Evolutionary conservation across 202 grass and related monocot species (phyloP).

Genomic region (Brachypodium distachyon): DNA sequence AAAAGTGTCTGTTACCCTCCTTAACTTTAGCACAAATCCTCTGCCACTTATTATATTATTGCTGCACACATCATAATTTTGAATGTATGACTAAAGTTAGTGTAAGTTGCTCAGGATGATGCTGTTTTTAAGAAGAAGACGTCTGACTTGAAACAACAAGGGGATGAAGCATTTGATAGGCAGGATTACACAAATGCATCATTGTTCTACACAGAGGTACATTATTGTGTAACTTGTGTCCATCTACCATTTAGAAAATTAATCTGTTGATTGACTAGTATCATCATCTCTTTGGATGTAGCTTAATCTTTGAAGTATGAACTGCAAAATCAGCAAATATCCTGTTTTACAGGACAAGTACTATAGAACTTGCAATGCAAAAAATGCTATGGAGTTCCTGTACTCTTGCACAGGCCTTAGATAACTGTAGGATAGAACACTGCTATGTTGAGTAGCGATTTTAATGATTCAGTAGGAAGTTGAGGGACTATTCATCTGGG

Average conservation of each 20-base stretch:
- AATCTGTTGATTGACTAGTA: background rate
- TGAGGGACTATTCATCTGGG: background rate
- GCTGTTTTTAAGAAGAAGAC: constrained; percentile 4
- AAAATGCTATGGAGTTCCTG: background rate
- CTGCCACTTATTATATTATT: background rate
- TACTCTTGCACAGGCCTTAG: background rate
- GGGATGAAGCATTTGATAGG: constrained; percentile 26
- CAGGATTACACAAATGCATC: constrained; percentile 25
- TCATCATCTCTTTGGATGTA: background rate
- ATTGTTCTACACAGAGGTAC: constrained; percentile 27
- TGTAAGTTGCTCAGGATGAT: constrained; percentile 15
- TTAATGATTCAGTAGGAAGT: background rate
- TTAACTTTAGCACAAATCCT: background rate
- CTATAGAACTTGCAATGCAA: background rate
- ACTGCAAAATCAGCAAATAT: background rate
- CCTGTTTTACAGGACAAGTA: background rate
- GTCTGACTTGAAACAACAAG: constrained; percentile 26
- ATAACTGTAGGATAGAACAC: background rate
- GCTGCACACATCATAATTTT: background rate
- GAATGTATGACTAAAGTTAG: background rate
- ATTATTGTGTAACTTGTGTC: background rate
- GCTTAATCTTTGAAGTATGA: background rate
- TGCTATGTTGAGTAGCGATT: background rate
- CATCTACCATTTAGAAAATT: background rate
- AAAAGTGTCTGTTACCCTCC: background rate